A percentile compares a stretch with the other conserved stretches of the same genome.
phyloP scores from a whole-genome alignment of 805 yeast genomes.

The Wickerhamomyces sydowiorum region DNA sequence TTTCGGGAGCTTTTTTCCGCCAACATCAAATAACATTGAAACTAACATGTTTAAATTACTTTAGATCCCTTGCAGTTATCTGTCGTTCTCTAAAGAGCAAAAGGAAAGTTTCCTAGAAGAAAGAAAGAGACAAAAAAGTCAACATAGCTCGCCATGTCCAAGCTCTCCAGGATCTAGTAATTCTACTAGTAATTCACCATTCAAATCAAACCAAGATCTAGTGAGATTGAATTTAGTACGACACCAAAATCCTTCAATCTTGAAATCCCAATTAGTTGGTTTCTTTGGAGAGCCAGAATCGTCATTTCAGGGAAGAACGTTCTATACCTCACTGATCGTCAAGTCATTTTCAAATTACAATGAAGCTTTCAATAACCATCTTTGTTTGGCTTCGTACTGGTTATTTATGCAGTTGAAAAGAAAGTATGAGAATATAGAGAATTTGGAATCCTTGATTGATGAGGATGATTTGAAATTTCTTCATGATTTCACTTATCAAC shows the following conservation, averaged over 20 bases:
- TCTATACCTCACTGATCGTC: slow-evolving; percentile 7
- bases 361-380: slow-evolving; percentile 5
- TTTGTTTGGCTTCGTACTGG: slow-evolving; percentile 12
- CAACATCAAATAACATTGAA: not conserved
- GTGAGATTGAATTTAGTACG: slow-evolving; percentile 4
- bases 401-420: slow-evolving; percentile 11
- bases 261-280: slow-evolving; percentile 7
- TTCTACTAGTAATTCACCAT: not conserved
- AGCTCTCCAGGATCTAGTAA: slow-evolving; percentile 3
- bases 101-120: slow-evolving; percentile 9
- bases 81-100: slow-evolving; percentile 15
- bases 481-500: not conserved
- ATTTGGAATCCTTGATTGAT: slow-evolving; percentile 1
- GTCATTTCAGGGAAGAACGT: slow-evolving; percentile 5
- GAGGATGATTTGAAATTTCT: slow-evolving; percentile 3
- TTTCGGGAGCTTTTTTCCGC: not conserved
- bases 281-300: slow-evolving; percentile 10
- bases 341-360: slow-evolving; percentile 5
- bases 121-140: slow-evolving; percentile 6
- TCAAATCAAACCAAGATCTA: not conserved
- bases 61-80: slow-evolving; percentile 20
- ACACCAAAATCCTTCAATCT: slow-evolving; percentile 5
- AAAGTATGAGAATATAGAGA: slow-evolving; percentile 3
- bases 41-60: not conserved
- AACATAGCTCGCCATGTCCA: not conserved